These are phyloP conservation scores for Salix suchowensis DNA, from an alignment of 345 rosid genomes.

Conservation along the genomic window DNA sequence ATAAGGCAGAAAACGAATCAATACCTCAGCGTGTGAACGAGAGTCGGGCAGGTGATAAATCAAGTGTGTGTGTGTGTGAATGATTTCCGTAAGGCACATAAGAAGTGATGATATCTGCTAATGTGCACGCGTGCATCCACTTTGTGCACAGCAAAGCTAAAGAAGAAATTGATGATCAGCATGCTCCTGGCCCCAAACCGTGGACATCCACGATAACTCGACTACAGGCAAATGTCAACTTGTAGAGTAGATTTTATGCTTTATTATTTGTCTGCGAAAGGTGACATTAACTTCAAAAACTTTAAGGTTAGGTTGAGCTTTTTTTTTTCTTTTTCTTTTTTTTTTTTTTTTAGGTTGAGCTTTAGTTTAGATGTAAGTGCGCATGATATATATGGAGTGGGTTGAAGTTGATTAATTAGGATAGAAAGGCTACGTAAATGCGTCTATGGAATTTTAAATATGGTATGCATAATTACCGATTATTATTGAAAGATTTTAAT, in stretches of 20 bases:
- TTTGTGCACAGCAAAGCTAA: neutral
- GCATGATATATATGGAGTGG: neutral
- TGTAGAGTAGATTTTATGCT: neutral
- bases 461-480: neutral
- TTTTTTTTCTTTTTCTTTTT: too few relatives aligned
- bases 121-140: slow-evolving; percentile 6
- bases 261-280: neutral
- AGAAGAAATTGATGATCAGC: neutral
- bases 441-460: too few relatives aligned
- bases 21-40: too few relatives aligned
- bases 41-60: too few relatives aligned
- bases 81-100: too few relatives aligned
- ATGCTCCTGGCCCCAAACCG: neutral
- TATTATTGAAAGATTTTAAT: too few relatives aligned
- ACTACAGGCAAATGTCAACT: neutral
- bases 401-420: neutral
- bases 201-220: neutral
- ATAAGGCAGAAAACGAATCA: too few relatives aligned
- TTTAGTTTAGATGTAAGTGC: neutral
- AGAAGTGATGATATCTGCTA: neutral
- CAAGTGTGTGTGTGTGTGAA: too few relatives aligned
- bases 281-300: neutral
- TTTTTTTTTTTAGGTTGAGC: neutral
- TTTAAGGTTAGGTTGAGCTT: neutral
- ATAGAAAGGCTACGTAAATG: neutral